Evolutionary conservation across 108 stramenopile genomes (phyloP).

Genomic region (Heterococcus sp.): DNA sequence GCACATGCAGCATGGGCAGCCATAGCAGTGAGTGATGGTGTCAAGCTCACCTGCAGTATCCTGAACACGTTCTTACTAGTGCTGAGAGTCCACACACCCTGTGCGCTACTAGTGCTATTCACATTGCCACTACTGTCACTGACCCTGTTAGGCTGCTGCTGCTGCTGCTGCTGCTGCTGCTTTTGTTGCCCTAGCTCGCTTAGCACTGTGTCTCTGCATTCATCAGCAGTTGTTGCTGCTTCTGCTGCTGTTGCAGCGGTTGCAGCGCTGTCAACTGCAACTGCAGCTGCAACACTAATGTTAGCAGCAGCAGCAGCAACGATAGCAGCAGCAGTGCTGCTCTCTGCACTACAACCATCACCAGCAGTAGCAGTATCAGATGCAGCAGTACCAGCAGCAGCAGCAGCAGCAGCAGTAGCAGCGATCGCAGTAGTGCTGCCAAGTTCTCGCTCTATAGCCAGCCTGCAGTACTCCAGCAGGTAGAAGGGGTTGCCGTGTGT

Average conservation of each 20-base stretch:
- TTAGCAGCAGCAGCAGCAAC: neutral
- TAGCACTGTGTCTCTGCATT: neutral
- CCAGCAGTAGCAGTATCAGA: neutral
- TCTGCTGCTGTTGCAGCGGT: no score
- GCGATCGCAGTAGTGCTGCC: neutral
- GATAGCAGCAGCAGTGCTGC: neutral
- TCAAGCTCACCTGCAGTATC: neutral
- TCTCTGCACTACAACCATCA: neutral
- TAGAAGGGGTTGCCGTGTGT: neutral
- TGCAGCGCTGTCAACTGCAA: no score
- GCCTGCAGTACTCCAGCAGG: neutral
- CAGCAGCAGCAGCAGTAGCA: neutral
- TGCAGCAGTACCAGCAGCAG: neutral
- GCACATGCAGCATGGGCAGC: neutral
- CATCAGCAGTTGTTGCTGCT: no score
- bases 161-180: no score
- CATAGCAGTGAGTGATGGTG: neutral
- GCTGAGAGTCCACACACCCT: neutral
- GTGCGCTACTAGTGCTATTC: no score
- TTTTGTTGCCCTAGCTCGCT: neutral
- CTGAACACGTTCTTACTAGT: neutral
- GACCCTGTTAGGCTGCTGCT: no score
- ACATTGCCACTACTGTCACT: no score
- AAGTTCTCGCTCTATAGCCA: neutral
- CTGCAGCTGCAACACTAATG: no score